phyloP scores from a whole-genome alignment of 176 grass and related monocot species.

The Avena atlantica region DNA sequence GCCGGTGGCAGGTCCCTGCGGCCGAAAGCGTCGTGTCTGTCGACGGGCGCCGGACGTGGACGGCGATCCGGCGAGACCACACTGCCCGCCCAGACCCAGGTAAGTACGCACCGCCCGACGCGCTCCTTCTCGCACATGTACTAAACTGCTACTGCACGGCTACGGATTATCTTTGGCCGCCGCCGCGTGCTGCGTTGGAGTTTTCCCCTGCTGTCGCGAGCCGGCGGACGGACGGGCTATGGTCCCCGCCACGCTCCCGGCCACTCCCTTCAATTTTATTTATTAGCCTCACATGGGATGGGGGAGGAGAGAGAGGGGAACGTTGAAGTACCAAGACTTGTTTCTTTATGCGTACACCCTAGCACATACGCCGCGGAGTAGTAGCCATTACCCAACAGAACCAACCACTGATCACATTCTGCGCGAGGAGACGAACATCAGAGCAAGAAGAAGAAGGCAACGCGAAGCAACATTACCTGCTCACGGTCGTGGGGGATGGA shows the following conservation, averaged over 20 bases:
- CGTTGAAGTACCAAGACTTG: constrained; percentile 1
- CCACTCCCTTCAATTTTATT: constrained; percentile 44
- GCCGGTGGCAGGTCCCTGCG: constrained; percentile 48
- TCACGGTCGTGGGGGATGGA: background rate
- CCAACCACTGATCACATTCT: background rate
- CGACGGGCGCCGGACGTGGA: constrained; percentile 39
- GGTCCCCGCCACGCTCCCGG: constrained; percentile 53
- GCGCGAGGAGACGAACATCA: background rate
- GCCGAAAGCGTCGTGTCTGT: constrained; percentile 38
- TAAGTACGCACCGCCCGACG: background rate
- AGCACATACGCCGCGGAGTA: background rate
- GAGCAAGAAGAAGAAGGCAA: background rate
- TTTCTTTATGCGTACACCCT: background rate
- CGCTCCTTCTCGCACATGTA: constrained; percentile 43
- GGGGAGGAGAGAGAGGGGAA: background rate
- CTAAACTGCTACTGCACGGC: constrained; percentile 20
- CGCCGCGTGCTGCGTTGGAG: constrained; percentile 45
- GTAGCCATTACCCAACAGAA: constrained; percentile 4
- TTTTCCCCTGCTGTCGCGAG: constrained; percentile 35
- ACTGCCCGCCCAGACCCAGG: constrained; percentile 28
- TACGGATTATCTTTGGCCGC: constrained; percentile 34
- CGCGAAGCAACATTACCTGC: constrained; percentile 34
- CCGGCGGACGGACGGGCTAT: constrained; percentile 34
- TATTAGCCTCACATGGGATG: constrained; percentile 63
- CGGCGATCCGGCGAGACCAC: constrained; percentile 47